Conservation (phyloP, 2,329 filamentous ascomycete genomes). For the Colletotrichum echinochloae region DNA sequence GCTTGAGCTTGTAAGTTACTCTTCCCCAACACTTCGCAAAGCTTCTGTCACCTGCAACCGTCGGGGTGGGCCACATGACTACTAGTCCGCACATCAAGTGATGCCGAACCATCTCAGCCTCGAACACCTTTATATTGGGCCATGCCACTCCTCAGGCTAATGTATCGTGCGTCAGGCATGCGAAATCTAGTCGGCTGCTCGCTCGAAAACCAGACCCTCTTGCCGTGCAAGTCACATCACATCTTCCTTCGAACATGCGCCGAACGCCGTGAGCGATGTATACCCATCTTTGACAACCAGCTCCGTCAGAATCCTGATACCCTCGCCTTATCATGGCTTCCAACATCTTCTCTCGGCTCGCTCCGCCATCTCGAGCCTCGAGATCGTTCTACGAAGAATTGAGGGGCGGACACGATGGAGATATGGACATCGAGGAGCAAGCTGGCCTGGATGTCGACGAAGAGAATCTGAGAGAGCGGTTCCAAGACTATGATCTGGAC, state of each 20-base stretch:
- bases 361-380: conserved; percentile 49
- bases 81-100: conserved; percentile 12
- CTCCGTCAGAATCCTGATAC: background rate
- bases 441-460: conserved; percentile 62
- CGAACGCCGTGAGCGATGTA: conserved; percentile 22
- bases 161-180: background rate
- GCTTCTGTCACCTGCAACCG: conserved; percentile 27
- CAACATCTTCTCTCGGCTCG: conserved; percentile 61
- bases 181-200: background rate
- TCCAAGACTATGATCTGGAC: conserved; percentile 63
- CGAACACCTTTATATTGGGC: background rate
- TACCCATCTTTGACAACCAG: background rate
- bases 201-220: background rate
- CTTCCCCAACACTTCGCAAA: conserved; percentile 1
- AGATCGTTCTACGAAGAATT: conserved; percentile 65
- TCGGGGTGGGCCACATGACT: conserved; percentile 18
- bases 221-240: background rate
- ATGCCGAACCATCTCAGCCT: background rate
- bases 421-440: conserved; percentile 56
- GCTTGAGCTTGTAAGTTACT: conserved; percentile 12
- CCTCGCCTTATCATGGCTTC: conserved; percentile 54
- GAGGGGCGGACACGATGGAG: conserved; percentile 53
- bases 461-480: conserved; percentile 64
- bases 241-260: conserved; percentile 10
- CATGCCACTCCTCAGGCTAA: background rate